A percentile compares a stretch with the other conserved stretches of the same genome.
Evolutionary conservation across 148 eudicot species (phyloP).

Genomic region (Mesembryanthemum crystallinum): DNA sequence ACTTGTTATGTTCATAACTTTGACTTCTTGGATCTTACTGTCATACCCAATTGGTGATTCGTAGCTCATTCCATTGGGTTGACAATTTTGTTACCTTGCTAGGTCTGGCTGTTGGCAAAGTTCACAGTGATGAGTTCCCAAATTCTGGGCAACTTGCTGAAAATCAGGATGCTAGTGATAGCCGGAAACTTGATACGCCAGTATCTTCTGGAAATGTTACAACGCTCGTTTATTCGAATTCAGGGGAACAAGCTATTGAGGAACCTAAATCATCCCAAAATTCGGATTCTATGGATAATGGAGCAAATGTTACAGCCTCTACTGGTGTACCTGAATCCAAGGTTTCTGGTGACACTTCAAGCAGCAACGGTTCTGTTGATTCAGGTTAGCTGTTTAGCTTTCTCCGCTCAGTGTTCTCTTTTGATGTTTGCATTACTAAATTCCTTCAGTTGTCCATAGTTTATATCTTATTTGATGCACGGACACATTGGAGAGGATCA

Average conservation of each 20-base stretch:
- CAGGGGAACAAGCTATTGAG: too few species aligned
- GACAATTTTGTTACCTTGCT: conserved; percentile 32
- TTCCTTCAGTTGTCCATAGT: neutral
- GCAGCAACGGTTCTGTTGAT: conserved; percentile 25
- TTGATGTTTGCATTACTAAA: neutral
- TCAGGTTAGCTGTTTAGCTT: conserved; percentile 29
- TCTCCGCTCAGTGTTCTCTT: too few species aligned
- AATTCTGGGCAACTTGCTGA: conserved; percentile 1
- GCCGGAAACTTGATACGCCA: neutral
- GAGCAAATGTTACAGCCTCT: neutral
- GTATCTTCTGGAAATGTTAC: too few species aligned
- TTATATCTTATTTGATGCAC: too few species aligned
- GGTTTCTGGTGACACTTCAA: neutral
- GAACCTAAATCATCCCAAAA: too few species aligned
- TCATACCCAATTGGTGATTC: conserved; percentile 75
- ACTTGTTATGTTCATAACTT: conserved; percentile 61
- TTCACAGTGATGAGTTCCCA: conserved; percentile 7
- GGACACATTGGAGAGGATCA: too few species aligned
- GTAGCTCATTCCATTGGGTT: conserved; percentile 53
- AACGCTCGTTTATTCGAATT: too few species aligned
- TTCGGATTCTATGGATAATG: neutral
- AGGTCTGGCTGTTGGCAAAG: neutral
- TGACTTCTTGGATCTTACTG: conserved; percentile 63
- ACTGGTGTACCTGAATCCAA: neutral
- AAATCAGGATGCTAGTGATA: neutral